A percentile compares a stretch with the other conserved stretches of the same genome.
Evolutionary conservation across 768 basidiomycete genomes (phyloP).

Genomic region (Saitozyma podzolica): DNA sequence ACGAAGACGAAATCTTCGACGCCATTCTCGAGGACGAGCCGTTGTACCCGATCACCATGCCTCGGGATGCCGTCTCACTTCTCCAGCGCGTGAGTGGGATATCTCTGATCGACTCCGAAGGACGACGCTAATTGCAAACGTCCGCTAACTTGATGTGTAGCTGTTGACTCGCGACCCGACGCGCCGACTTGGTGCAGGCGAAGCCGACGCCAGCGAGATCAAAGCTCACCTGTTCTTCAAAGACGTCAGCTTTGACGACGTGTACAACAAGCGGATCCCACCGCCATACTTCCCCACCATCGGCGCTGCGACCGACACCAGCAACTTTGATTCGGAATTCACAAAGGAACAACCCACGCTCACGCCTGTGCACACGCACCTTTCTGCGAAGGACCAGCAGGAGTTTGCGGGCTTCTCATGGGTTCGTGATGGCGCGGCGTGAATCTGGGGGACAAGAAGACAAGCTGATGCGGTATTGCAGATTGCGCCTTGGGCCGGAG

Average conservation of each 20-base stretch:
- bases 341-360: slow-evolving; percentile 94
- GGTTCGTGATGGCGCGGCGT: slow-evolving; percentile 47
- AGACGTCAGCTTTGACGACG: slow-evolving; percentile 94
- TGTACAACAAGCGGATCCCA: slow-evolving; percentile 94
- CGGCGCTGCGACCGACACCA: slow-evolving; percentile 54
- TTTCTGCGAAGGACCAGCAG: slow-evolving; percentile 83
- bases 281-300: slow-evolving; percentile 97
- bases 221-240: slow-evolving; percentile 98
- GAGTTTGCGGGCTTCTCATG: slow-evolving; percentile 98
- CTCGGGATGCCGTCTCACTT: slow-evolving; percentile 91
- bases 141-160: slow-evolving; percentile 55
- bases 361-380: slow-evolving; percentile 92
- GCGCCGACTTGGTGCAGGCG: slow-evolving; percentile 85
- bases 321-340: slow-evolving; percentile 91
- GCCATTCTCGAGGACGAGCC: slow-evolving; percentile 98
- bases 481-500: slow-evolving; percentile 31
- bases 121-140: background rate
- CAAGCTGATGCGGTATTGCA: slow-evolving; percentile 1
- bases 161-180: slow-evolving; percentile 86
- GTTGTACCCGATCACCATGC: slow-evolving; percentile 98
- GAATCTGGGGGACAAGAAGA: background rate
- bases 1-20: slow-evolving; percentile 99
- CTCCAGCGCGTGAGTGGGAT: slow-evolving; percentile 72
- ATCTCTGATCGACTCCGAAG: background rate
- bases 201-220: slow-evolving; percentile 93